Conservation (phyloP, 106 monocot species). For the Platanthera guangdongensis region DNA sequence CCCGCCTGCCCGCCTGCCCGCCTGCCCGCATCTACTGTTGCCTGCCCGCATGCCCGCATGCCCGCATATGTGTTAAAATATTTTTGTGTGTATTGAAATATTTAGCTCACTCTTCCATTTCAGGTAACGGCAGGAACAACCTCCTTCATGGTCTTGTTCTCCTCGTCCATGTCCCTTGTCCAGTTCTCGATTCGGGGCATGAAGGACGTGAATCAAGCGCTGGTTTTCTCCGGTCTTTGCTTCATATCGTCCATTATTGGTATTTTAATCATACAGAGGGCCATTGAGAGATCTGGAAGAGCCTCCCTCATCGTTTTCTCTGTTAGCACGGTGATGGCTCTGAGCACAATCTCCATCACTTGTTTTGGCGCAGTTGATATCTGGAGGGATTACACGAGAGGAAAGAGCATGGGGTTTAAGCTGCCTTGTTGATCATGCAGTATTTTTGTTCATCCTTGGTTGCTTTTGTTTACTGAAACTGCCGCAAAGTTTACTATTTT, state of each 20-base stretch:
- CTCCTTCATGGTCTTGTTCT: slow-evolving; percentile 72
- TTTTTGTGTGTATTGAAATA: too few species aligned
- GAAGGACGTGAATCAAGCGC: slow-evolving; percentile 20
- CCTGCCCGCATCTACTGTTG: too few species aligned
- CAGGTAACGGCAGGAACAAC: slow-evolving; percentile 67
- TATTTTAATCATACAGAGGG: slow-evolving; percentile 33
- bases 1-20: too few species aligned
- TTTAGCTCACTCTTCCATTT: background rate
- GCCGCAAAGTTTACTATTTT: background rate
- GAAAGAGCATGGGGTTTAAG: slow-evolving; percentile 72
- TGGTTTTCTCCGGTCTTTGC: slow-evolving; percentile 34
- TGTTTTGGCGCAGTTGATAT: slow-evolving; percentile 61
- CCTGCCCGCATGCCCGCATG: too few species aligned
- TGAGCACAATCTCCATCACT: slow-evolving; percentile 52
- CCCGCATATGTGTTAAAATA: too few species aligned
- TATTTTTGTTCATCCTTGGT: background rate
- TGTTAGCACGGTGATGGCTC: slow-evolving; percentile 52
- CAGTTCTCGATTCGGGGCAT: slow-evolving; percentile 71
- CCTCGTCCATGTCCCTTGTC: slow-evolving; percentile 70
- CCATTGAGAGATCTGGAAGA: slow-evolving; percentile 41
- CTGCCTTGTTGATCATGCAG: slow-evolving; percentile 24
- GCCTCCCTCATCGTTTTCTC: slow-evolving; percentile 69
- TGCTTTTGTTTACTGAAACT: background rate
- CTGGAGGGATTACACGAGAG: slow-evolving; percentile 45
- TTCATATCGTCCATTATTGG: slow-evolving; percentile 53